Evolutionary conservation across 2,329 filamentous ascomycete species (phyloP).

Genomic region (Penicillium nordicum): DNA sequence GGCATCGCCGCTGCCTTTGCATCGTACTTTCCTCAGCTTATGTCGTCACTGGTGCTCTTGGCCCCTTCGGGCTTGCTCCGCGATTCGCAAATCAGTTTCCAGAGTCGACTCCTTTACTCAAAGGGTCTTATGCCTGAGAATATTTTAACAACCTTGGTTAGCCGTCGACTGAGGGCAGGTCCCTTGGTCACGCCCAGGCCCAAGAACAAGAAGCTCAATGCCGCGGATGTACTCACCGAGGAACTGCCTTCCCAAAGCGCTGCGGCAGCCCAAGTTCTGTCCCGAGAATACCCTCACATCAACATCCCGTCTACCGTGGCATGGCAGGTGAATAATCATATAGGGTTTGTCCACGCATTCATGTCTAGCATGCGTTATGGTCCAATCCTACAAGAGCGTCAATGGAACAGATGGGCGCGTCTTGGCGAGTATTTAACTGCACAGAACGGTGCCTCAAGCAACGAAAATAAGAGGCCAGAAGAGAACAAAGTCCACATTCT

Average conservation of each 20-base stretch:
- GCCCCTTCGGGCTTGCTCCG: constrained; percentile 76
- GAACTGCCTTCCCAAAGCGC: constrained; percentile 36
- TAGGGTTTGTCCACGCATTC: constrained; percentile 67
- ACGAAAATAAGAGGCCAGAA: constrained; percentile 31
- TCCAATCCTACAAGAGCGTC: constrained; percentile 61
- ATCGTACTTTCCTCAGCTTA: constrained; percentile 63
- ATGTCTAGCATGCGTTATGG: constrained; percentile 67
- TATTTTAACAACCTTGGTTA: constrained; percentile 53
- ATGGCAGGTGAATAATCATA: constrained; percentile 67
- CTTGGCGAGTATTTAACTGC: constrained; percentile 52
- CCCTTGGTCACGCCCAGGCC: constrained; percentile 34
- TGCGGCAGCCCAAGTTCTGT: constrained; percentile 48
- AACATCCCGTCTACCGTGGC: constrained; percentile 61
- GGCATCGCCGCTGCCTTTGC: constrained; percentile 69
- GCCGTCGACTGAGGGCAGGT: constrained; percentile 48
- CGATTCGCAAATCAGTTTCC: constrained; percentile 58
- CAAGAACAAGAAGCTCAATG: constrained; percentile 35
- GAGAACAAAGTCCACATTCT: constrained; percentile 60
- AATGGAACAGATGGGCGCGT: constrained; percentile 58
- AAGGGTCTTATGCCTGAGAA: constrained; percentile 58
- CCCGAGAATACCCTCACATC: constrained; percentile 50
- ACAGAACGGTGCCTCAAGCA: constrained; percentile 33
- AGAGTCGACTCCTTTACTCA: constrained; percentile 62
- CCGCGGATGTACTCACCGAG: constrained; percentile 42
- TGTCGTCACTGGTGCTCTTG: constrained; percentile 69